Evolutionary conservation across 129 eudicot species (phyloP).

Genomic region (Mikania micrantha): DNA sequence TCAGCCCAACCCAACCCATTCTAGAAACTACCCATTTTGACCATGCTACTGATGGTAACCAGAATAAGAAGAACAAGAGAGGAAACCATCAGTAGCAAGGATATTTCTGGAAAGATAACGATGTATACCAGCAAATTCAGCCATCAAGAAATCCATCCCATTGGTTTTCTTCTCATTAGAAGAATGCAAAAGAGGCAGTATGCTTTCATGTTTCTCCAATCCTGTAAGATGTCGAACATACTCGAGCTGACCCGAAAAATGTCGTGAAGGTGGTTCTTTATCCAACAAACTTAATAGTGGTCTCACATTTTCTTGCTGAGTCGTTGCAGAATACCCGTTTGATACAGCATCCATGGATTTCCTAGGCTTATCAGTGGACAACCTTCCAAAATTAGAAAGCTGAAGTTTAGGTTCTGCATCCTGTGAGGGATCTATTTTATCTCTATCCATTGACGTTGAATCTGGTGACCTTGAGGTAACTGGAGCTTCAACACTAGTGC

Average conservation of each 20-base stretch:
- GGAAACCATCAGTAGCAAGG: background rate
- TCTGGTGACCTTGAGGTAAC: constrained; percentile 47
- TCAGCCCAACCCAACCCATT: background rate
- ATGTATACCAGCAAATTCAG: constrained; percentile 80
- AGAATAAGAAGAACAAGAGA: background rate
- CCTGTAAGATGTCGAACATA: constrained; percentile 81
- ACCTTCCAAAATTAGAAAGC: constrained; percentile 44
- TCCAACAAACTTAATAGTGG: constrained; percentile 96
- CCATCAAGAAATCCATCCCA: constrained; percentile 87
- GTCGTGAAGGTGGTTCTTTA: constrained; percentile 95
- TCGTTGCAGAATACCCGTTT: constrained; percentile 49
- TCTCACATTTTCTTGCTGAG: constrained; percentile 79
- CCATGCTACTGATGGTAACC: background rate
- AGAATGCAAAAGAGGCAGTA: constrained; percentile 78
- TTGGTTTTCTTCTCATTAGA: constrained; percentile 73
- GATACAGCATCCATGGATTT: constrained; percentile 46
- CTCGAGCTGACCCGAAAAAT: constrained; percentile 87
- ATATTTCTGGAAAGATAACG: background rate
- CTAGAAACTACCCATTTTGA: too few species aligned
- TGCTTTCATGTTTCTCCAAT: constrained; percentile 81
- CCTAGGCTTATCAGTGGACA: constrained; percentile 66
- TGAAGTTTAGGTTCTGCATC: constrained; percentile 58
- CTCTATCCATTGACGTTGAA: constrained; percentile 32
- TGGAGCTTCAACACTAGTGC: constrained; percentile 40
- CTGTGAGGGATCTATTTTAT: constrained; percentile 42